Conservation (phyloP, 2,329 filamentous ascomycete species). For the Fusarium sp. region DNA sequence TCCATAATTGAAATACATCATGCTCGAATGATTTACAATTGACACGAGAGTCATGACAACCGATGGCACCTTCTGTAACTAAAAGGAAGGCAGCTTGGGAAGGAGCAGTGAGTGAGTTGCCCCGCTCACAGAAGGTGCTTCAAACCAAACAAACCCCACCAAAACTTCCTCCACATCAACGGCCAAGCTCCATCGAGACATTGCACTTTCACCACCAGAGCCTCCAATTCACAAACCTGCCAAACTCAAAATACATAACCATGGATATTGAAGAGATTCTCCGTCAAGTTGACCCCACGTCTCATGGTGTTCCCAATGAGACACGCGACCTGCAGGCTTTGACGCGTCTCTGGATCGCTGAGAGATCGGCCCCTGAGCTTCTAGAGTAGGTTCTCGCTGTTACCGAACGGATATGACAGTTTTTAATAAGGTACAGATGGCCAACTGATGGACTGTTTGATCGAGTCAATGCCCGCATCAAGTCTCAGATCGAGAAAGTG, state of each 20-base stretch:
- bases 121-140: slow-evolving; percentile 29
- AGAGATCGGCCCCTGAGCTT: slow-evolving; percentile 90
- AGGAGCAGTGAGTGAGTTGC: slow-evolving; percentile 6
- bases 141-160: slow-evolving; percentile 21
- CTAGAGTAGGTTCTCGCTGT: slow-evolving; percentile 67
- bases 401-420: neutral
- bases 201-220: neutral
- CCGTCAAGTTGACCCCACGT: slow-evolving; percentile 73
- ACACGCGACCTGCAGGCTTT: slow-evolving; percentile 86
- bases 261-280: slow-evolving; percentile 89
- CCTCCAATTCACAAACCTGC: neutral
- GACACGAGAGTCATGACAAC: neutral
- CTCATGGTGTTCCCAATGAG: slow-evolving; percentile 65
- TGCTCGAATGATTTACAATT: neutral
- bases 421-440: slow-evolving; percentile 60
- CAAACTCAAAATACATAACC: too few species aligned
- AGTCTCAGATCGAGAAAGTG: slow-evolving; percentile 75
- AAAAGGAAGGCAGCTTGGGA: neutral
- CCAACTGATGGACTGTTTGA: slow-evolving; percentile 80
- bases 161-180: slow-evolving; percentile 12
- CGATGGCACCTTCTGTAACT: neutral
- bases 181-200: slow-evolving; percentile 1
- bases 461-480: slow-evolving; percentile 78
- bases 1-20: neutral
- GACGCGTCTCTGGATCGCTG: slow-evolving; percentile 92